Conservation (phyloP, 352 stramenopile species). For the Albugo candida region DNA sequence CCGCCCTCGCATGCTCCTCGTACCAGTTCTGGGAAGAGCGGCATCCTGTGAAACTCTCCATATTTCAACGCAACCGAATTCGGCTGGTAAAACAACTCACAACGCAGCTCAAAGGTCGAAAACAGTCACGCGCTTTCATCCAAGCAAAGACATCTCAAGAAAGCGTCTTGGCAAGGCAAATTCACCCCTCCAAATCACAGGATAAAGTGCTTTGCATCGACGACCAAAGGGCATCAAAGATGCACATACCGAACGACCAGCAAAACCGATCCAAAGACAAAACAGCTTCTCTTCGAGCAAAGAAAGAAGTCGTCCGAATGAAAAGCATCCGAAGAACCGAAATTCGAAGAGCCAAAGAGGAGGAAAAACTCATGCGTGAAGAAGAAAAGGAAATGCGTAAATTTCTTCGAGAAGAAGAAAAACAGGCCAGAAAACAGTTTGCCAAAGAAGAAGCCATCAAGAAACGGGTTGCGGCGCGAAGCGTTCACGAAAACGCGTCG, state of each 20-base stretch:
- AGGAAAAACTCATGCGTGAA: conserved; percentile 42
- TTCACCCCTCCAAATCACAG: no score
- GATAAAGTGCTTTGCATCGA: no score
- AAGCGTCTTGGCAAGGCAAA: conserved; percentile 3
- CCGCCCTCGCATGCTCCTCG: conserved; percentile 35
- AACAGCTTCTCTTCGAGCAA: conserved; percentile 42
- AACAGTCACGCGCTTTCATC: conserved; percentile 41
- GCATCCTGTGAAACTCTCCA: conserved; percentile 32
- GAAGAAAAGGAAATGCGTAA: conserved; percentile 53
- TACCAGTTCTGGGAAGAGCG: conserved; percentile 78
- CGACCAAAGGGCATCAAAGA: no score
- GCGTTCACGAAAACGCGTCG: conserved; percentile 17
- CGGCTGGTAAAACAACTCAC: conserved; percentile 34
- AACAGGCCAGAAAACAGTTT: conserved; percentile 32
- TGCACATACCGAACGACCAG: neutral
- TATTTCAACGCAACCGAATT: conserved; percentile 33
- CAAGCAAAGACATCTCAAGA: conserved; percentile 64
- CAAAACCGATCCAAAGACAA: conserved; percentile 40
- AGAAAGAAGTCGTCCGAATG: conserved; percentile 33
- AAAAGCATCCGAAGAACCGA: conserved; percentile 42
- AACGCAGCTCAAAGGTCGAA: conserved; percentile 9
- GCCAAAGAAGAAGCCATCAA: no score
- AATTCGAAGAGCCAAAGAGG: conserved; percentile 34
- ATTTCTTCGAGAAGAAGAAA: conserved; percentile 46
- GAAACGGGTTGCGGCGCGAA: conserved; percentile 15